Evolutionary conservation across 148 eudicot species (phyloP).

Genomic region (Polygonum maritimum): DNA sequence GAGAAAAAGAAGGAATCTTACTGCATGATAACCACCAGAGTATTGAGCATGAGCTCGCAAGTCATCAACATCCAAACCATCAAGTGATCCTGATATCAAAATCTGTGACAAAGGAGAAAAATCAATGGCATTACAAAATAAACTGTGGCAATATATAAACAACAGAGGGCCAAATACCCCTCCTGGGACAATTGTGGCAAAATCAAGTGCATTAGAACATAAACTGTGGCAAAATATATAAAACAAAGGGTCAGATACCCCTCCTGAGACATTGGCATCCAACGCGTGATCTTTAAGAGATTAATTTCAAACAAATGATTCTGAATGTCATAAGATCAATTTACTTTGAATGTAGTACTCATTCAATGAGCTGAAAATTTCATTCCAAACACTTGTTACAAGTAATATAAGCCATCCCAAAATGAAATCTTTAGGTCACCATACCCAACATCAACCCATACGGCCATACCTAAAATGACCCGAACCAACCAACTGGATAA

Average conservation of each 20-base stretch:
- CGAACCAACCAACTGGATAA: too few relatives aligned
- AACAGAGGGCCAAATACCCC: background rate
- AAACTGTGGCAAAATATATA: background rate
- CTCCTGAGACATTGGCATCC: background rate
- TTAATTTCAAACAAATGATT: background rate
- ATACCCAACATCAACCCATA: too few relatives aligned
- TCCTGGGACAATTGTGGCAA: background rate
- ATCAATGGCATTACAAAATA: background rate
- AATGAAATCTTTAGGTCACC: background rate
- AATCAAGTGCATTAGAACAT: background rate
- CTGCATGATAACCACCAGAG: constrained; percentile 86
- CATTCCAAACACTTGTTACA: background rate
- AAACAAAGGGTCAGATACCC: background rate
- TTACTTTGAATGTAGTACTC: background rate
- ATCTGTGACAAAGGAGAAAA: constrained; percentile 34
- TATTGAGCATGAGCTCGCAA: constrained; percentile 71
- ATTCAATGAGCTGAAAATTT: background rate
- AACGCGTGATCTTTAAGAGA: background rate
- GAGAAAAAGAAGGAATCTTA: constrained; percentile 20
- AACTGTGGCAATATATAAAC: background rate
- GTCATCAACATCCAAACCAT: constrained; percentile 79
- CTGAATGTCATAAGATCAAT: background rate
- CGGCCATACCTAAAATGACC: too few relatives aligned
- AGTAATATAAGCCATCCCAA: background rate
- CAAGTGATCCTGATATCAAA: constrained; percentile 82